A percentile compares a stretch with the other conserved stretches of the same genome.
These are phyloP conservation scores for Serendipita sp. DNA, from an alignment of 768 basidiomycete species.

Conservation along the genomic window DNA sequence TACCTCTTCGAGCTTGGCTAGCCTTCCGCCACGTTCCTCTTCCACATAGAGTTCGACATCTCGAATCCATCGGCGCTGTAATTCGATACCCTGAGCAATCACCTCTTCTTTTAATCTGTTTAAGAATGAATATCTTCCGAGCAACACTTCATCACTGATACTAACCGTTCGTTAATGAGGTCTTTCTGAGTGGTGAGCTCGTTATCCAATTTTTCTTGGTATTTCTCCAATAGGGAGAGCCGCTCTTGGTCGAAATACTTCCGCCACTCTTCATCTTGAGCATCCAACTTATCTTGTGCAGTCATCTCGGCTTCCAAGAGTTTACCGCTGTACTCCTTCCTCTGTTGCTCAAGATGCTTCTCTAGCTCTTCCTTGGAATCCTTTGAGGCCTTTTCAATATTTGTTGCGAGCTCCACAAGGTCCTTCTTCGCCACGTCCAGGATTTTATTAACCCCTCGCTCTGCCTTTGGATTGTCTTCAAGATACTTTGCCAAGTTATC, in stretches of 20 bases:
- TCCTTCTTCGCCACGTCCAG: conserved; percentile 69
- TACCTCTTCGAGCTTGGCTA: conserved; percentile 88
- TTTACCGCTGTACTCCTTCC: conserved; percentile 60
- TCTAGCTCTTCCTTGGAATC: conserved; percentile 58
- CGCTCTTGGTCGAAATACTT: conserved; percentile 68
- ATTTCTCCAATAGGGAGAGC: conserved; percentile 49
- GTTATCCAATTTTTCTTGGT: conserved; percentile 68
- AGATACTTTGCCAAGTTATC: conserved; percentile 80
- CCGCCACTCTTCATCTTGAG: conserved; percentile 73
- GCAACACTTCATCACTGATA: neutral
- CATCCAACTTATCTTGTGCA: conserved; percentile 67
- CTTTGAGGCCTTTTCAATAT: conserved; percentile 63
- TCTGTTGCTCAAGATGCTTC: conserved; percentile 60
- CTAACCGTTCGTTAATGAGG: conserved; percentile 85
- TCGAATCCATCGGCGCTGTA: conserved; percentile 90
- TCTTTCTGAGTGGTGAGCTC: conserved; percentile 82
- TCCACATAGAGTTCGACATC: conserved; percentile 94
- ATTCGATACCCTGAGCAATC: conserved; percentile 89
- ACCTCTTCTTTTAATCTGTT: conserved; percentile 82
- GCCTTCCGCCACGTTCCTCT: conserved; percentile 85
- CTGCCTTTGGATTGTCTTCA: conserved; percentile 50
- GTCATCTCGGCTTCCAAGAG: conserved; percentile 72
- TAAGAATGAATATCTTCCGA: neutral
- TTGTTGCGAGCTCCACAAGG: conserved; percentile 55
- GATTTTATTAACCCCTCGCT: conserved; percentile 51